phyloP scores from a whole-genome alignment of 2,329 filamentous ascomycete species.

The Talaromyces sp. region DNA sequence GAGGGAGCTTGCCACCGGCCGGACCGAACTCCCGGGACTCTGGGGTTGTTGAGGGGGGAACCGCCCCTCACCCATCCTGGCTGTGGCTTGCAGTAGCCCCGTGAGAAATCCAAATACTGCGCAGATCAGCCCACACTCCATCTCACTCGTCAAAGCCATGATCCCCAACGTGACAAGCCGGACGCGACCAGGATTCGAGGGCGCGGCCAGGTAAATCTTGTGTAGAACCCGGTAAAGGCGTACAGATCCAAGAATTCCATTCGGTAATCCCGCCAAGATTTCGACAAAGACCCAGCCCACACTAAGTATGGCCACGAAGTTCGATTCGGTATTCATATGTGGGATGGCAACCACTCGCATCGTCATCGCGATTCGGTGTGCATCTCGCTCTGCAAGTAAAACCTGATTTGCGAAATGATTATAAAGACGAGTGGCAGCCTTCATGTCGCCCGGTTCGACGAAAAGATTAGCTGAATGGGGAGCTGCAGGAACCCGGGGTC shows the following conservation, averaged over 20 bases:
- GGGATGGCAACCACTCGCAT: constrained; percentile 38
- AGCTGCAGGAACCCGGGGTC: constrained; percentile 20
- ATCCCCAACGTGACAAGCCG: constrained; percentile 43
- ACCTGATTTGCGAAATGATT: constrained; percentile 45
- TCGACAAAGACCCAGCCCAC: constrained; percentile 40
- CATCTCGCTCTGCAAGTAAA: constrained; percentile 38
- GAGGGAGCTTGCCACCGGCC: constrained; percentile 26
- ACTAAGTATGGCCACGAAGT: constrained; percentile 30
- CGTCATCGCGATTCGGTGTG: constrained; percentile 37
- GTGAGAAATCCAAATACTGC: constrained; percentile 43
- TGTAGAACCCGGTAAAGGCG: constrained; percentile 36
- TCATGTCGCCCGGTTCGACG: constrained; percentile 37
- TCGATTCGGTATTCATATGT: constrained; percentile 19
- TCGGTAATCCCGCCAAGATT: constrained; percentile 41
- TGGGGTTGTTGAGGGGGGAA: constrained; percentile 11
- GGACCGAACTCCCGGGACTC: constrained; percentile 18
- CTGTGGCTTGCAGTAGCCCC: constrained; percentile 33
- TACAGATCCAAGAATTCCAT: constrained; percentile 42
- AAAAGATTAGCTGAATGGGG: constrained; percentile 37
- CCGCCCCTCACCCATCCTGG: constrained; percentile 5
- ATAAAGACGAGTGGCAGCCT: constrained; percentile 40
- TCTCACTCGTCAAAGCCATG: constrained; percentile 38
- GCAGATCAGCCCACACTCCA: constrained; percentile 46
- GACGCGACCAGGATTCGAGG: constrained; percentile 24
- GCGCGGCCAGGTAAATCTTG: constrained; percentile 31